These are phyloP conservation scores for Leccinum solheimii DNA, from an alignment of 1,284 basidiomycete species.

Conservation along the genomic window DNA sequence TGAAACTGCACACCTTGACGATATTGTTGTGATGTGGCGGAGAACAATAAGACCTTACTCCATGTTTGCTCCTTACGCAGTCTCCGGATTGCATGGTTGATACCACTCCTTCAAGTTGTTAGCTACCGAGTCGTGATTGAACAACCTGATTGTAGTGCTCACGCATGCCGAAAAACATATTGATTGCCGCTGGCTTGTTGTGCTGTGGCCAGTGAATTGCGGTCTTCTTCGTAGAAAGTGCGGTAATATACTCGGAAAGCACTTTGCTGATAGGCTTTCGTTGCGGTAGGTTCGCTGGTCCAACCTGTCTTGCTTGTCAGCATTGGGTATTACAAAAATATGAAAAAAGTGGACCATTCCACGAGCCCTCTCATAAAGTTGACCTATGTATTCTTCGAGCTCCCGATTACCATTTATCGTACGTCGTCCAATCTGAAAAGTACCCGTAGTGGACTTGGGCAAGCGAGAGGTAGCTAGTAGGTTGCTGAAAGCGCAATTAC, in stretches of 20 bases:
- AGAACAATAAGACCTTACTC: conserved; percentile 68
- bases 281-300: background rate
- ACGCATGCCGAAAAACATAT: conserved; percentile 90
- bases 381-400: background rate
- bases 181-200: conserved; percentile 95
- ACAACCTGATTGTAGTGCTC: conserved; percentile 47
- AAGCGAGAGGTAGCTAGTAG: too few species aligned
- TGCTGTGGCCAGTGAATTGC: background rate
- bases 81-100: conserved; percentile 65
- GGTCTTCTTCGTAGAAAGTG: background rate
- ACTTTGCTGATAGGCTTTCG: background rate
- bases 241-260: background rate
- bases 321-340: background rate
- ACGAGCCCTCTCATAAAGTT: background rate
- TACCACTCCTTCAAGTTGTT: conserved; percentile 74
- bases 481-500: too few species aligned
- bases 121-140: conserved; percentile 54
- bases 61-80: conserved; percentile 71
- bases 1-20: conserved; percentile 56
- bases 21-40: conserved; percentile 69
- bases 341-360: background rate
- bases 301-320: background rate
- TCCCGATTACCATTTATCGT: too few species aligned
- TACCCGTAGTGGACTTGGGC: too few species aligned
- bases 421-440: too few species aligned